A percentile compares a stretch with the other conserved stretches of the same genome.
Conservation (phyloP, 169 alveolate genomes). For the Miamiensis avidus region DNA sequence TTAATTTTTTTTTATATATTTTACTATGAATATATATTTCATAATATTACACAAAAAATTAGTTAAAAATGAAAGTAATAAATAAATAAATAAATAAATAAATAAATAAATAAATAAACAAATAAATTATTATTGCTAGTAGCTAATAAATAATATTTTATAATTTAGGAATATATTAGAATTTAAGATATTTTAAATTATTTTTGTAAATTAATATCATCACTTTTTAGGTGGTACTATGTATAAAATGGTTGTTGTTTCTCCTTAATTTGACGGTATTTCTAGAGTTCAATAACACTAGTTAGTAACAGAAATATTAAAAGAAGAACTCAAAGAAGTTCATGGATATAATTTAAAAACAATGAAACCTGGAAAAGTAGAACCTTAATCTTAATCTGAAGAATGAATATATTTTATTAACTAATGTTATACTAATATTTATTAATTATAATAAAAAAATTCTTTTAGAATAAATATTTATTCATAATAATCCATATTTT, state of each 20-base stretch:
- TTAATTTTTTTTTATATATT: too few species aligned
- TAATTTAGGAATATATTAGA: neutral
- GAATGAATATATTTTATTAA: too few species aligned
- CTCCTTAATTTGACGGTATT: slow-evolving; percentile 16
- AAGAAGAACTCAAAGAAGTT: slow-evolving; percentile 10
- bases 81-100: too few species aligned
- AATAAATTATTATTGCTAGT: neutral
- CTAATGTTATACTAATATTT: too few species aligned
- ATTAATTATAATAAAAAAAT: too few species aligned
- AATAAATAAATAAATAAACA: neutral
- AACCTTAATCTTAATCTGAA: neutral
- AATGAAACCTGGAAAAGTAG: neutral
- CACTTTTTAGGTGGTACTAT: slow-evolving; percentile 16
- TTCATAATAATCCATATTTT: too few species aligned
- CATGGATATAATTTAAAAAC: slow-evolving; percentile 31
- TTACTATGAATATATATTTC: neutral
- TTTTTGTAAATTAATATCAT: neutral
- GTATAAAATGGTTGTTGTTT: slow-evolving; percentile 20
- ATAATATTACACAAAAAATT: neutral
- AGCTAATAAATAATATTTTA: neutral
- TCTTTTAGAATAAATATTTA: too few species aligned
- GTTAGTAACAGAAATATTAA: slow-evolving; percentile 13
- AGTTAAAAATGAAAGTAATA: too few species aligned
- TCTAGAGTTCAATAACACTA: slow-evolving; percentile 22
- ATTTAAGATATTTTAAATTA: neutral